A percentile compares a stretch with the other conserved stretches of the same genome.
These are phyloP conservation scores for Cornus controversa DNA, from an alignment of 148 eudicot species.

Conservation along the genomic window DNA sequence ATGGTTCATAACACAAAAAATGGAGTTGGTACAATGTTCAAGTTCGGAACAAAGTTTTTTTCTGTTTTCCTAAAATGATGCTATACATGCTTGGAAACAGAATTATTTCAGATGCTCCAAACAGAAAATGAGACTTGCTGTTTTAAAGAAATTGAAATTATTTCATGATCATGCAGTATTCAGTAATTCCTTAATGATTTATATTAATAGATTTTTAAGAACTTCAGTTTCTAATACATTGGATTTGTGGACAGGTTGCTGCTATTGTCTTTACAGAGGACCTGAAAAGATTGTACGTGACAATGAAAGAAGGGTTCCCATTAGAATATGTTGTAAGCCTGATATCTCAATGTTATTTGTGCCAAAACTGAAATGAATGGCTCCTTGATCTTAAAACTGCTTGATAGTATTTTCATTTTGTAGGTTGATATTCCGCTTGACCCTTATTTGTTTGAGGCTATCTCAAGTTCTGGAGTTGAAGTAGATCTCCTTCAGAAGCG, in stretches of 20 bases:
- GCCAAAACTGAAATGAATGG: constrained; percentile 12
- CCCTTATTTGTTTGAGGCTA: constrained; percentile 86
- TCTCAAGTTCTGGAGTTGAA: constrained; percentile 78
- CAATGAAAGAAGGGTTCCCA: constrained; percentile 97
- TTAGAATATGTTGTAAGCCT: constrained; percentile 76
- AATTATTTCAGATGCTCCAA: background rate
- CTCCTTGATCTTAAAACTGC: constrained; percentile 11
- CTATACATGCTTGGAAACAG: background rate
- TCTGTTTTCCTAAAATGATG: background rate
- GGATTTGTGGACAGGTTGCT: constrained; percentile 59
- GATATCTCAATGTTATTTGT: constrained; percentile 8
- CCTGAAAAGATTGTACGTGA: constrained; percentile 75
- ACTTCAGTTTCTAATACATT: background rate
- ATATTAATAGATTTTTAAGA: background rate
- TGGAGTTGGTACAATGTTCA: background rate
- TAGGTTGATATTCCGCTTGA: constrained; percentile 97
- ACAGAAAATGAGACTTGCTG: background rate
- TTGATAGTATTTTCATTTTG: constrained; percentile 17
- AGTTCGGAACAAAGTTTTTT: background rate
- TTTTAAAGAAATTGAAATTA: background rate
- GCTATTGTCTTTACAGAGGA: constrained; percentile 97
- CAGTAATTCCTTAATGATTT: background rate
- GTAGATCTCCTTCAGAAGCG: constrained; percentile 90
- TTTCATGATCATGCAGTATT: background rate
- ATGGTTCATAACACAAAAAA: background rate